A percentile compares a stretch with the other conserved stretches of the same genome.
These are phyloP conservation scores for Schwanniomyces vanrijiae DNA, from an alignment of 805 yeast genomes.

Conservation along the genomic window DNA sequence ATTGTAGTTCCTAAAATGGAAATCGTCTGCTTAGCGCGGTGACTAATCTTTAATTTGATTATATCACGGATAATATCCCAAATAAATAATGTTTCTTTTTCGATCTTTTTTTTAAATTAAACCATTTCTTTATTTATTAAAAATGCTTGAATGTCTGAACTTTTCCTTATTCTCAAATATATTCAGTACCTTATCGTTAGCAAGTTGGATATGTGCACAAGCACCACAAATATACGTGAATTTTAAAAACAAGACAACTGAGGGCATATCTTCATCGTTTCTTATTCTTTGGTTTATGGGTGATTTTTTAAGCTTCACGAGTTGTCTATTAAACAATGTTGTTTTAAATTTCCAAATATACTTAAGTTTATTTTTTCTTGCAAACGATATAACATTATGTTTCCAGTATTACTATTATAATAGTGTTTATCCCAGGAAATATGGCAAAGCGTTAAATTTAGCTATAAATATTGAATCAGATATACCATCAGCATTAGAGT, in stretches of 20 bases:
- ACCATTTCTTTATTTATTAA: neutral
- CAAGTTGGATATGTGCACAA: slow-evolving; percentile 74
- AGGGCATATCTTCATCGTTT: slow-evolving; percentile 63
- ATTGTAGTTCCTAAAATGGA: slow-evolving; percentile 1
- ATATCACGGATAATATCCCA: neutral
- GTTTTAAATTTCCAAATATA: slow-evolving; percentile 40
- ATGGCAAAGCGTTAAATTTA: slow-evolving; percentile 2
- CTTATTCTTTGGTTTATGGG: slow-evolving; percentile 66
- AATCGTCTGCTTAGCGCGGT: slow-evolving; percentile 6
- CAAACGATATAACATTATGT: slow-evolving; percentile 39
- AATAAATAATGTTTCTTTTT: neutral
- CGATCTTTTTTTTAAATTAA: neutral
- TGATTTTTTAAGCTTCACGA: slow-evolving; percentile 53
- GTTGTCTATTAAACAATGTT: slow-evolving; percentile 38
- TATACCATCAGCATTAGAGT: neutral
- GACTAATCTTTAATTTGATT: neutral
- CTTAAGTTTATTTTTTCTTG: slow-evolving; percentile 38
- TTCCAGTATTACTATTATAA: slow-evolving; percentile 43
- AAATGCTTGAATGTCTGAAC: slow-evolving; percentile 2
- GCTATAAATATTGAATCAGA: too few species aligned
- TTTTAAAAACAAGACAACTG: slow-evolving; percentile 59
- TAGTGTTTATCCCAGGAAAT: slow-evolving; percentile 31
- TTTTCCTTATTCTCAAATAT: slow-evolving; percentile 19
- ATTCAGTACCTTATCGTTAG: slow-evolving; percentile 44
- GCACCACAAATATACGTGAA: slow-evolving; percentile 67